Conservation (phyloP, 257 asterid genomes). For the Solanum tarapatanum region DNA sequence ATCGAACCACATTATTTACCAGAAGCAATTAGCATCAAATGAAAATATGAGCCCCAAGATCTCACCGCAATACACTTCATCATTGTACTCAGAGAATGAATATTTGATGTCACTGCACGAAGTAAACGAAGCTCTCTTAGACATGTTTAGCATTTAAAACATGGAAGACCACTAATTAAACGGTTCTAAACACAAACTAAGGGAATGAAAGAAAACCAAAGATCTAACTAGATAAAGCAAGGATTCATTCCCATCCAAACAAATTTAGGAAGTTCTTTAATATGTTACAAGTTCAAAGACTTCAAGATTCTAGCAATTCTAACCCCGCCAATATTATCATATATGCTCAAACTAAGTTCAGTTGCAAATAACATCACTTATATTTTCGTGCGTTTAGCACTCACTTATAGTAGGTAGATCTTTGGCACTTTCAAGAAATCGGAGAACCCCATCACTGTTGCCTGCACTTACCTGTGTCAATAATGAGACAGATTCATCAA, state of each 20-base stretch:
- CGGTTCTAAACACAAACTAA: not conserved
- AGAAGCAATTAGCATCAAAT: not conserved
- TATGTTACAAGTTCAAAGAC: not conserved
- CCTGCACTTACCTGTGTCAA: conserved; percentile 19
- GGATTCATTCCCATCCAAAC: not conserved
- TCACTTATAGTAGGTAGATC: conserved; percentile 36
- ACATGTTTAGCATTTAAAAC: not conserved
- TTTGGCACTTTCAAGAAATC: conserved; percentile 29
- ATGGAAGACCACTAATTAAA: not conserved
- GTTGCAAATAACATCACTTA: not conserved
- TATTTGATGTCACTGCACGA: conserved; percentile 30
- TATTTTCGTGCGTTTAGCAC: not conserved
- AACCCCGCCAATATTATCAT: not conserved
- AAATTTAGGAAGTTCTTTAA: not conserved
- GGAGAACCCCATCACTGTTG: conserved; percentile 14
- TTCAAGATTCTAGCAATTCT: not conserved
- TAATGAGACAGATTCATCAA: not conserved
- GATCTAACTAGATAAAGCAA: not conserved
- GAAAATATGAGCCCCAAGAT: not conserved
- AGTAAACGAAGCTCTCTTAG: not conserved
- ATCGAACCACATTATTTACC: not conserved
- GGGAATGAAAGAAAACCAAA: not conserved
- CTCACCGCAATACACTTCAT: conserved; percentile 50
- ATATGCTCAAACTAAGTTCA: not conserved
- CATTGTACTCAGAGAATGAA: conserved; percentile 31